A percentile compares a stretch with the other conserved stretches of the same genome.
Conservation (phyloP, 345 rosid genomes). For the Arabidopsis arenosa region DNA sequence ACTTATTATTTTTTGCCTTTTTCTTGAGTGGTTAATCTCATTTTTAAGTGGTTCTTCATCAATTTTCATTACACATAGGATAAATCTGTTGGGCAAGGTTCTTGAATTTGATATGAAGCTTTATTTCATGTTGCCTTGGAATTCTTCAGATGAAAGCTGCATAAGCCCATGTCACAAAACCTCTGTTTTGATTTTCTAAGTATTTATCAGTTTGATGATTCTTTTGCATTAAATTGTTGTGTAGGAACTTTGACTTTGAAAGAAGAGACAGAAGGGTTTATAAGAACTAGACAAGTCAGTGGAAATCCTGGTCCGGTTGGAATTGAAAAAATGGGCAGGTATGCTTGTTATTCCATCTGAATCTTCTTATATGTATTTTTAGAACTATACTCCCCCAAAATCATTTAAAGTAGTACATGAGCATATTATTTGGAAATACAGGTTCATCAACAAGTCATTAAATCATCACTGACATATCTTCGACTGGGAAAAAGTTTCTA, state of each 20-base stretch:
- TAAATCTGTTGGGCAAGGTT: conserved; percentile 13
- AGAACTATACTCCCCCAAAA: not conserved
- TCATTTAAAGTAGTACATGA: conserved; percentile 11
- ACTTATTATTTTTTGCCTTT: not conserved
- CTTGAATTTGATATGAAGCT: conserved; percentile 7
- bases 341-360: conserved; percentile 31
- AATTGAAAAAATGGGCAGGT: conserved; percentile 99
- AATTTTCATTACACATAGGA: conserved; percentile 9
- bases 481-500: no score
- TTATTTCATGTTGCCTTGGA: not conserved
- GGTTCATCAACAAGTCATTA: conserved; percentile 98
- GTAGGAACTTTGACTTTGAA: conserved; percentile 85
- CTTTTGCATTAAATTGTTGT: conserved; percentile 31
- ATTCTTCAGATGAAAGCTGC: conserved; percentile 27
- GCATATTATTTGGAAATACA: conserved; percentile 50
- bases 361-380: conserved; percentile 25
- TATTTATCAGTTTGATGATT: conserved; percentile 16
- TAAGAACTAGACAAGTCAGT: conserved; percentile 74
- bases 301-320: conserved; percentile 97
- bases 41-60: not conserved
- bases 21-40: conserved; percentile 18
- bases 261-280: conserved; percentile 71
- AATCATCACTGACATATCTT: no score
- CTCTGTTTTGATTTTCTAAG: not conserved
- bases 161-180: conserved; percentile 7